These are phyloP conservation scores for Suillus variegatus DNA, from an alignment of 768 basidiomycete genomes.

Conservation along the genomic window DNA sequence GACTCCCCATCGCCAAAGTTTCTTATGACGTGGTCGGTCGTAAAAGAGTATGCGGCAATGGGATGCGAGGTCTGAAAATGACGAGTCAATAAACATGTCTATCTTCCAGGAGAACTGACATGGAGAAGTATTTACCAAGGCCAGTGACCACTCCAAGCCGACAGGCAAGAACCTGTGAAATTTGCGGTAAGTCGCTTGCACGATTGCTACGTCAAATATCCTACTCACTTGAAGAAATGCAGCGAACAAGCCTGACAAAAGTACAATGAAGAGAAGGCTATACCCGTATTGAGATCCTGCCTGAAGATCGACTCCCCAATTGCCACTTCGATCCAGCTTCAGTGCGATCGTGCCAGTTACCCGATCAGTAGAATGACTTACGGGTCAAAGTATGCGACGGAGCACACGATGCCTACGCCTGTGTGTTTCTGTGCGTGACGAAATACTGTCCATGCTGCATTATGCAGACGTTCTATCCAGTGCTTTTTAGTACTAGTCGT, in stretches of 20 bases:
- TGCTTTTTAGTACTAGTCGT: not conserved
- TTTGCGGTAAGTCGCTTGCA: slow-evolving; percentile 7
- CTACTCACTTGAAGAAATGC: slow-evolving; percentile 73
- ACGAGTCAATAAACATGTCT: slow-evolving; percentile 18
- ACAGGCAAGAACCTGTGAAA: slow-evolving; percentile 65
- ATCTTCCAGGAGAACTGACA: not conserved
- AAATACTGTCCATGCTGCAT: slow-evolving; percentile 32
- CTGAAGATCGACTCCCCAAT: slow-evolving; percentile 89
- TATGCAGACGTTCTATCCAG: slow-evolving; percentile 24
- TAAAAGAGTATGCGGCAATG: slow-evolving; percentile 68
- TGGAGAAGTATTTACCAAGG: slow-evolving; percentile 50
- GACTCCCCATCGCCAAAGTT: slow-evolving; percentile 56
- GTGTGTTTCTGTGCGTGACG: slow-evolving; percentile 65
- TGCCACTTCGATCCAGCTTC: slow-evolving; percentile 50
- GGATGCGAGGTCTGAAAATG: slow-evolving; percentile 51
- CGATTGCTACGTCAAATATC: not conserved
- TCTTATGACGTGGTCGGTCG: slow-evolving; percentile 59
- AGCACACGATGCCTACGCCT: slow-evolving; percentile 84
- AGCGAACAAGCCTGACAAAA: slow-evolving; percentile 81
- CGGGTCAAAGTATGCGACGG: slow-evolving; percentile 91
- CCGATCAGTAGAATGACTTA: slow-evolving; percentile 35
- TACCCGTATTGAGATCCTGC: slow-evolving; percentile 88
- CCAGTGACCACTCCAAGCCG: slow-evolving; percentile 84
- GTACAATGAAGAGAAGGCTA: slow-evolving; percentile 80
- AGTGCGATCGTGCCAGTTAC: slow-evolving; percentile 3